Evolutionary conservation across 2,329 filamentous ascomycete genomes (phyloP), one percentile per base, ranked within the genome.

Genomic region (Colletotrichum trifolii): DNA sequence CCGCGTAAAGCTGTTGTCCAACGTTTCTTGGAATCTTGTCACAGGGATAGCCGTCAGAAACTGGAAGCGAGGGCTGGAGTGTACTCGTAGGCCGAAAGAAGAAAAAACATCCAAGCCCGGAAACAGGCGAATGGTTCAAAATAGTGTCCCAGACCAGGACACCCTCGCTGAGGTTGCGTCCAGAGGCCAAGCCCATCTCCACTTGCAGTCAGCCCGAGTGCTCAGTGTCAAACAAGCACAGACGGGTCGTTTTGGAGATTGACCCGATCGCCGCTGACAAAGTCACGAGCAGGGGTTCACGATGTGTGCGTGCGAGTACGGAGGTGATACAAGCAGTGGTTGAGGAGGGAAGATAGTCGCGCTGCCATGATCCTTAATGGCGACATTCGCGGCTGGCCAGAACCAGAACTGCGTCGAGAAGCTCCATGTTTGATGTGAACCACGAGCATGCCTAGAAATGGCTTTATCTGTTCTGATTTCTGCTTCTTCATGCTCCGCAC

Each of bases 211-310:
- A 42, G 36, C 55, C 40, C 25, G 25, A 25, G 25, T 25, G 35
- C 40, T 63, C n/a, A 53, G 54, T 59, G 47, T 59, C 60, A 63
- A 63, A 53, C 54, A 25, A 50, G 61, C 50, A 55, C 62, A 17
- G 40, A 61, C 46, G 12, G 47, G 11, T 25, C 55, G 39, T 36
- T 59, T 55, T 36, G 17, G 6, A 25, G 6, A 12, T n/a, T 39
- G 34, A 43, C 38, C 35, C 13, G 34, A 35, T 45, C 33, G 40
- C 52, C 57, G 50, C 25, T 65, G 62, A 65, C 40, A 56, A 53
- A 48, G 50, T 8, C 7, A 8, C 7, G 1, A 4, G 35, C 50
- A 63, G 54, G 60, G 60, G 47, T 25, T 25, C 53, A 10, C 43
- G 12, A 12, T 52, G 34, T 50, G 47, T 25, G 25, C 25, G 25